Base-by-base conservation (phyloP, 202 grass and related monocot genomes). In the Musa balbisiana region DNA sequence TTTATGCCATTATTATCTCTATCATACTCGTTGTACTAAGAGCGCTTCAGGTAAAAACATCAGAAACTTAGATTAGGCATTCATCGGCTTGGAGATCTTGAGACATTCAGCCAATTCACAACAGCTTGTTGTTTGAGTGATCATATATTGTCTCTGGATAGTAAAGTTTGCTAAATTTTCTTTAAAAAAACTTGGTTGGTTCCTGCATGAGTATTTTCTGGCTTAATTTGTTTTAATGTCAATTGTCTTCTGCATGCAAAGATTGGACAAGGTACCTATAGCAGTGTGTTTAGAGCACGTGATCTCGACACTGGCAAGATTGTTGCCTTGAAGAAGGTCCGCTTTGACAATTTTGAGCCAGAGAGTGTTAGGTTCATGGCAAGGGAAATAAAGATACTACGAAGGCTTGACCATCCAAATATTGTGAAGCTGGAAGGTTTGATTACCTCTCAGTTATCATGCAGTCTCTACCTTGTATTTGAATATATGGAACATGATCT, bases 401-500 rank as follows among this genome's bases (percentile, higher is more conserved):
- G 95, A 58, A 94, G 78, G 85, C 87, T 99, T 49, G 85, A 99
- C 69, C 95, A 99, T 83, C 95, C 87, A 63, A 99, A 99, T 82
- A 80, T 99, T 67, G 88, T 99, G 83, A 99, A 99, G 78, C 67
- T 99, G 78, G 91, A 99, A 84, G 95, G 95, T 53, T 82, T 99
- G 82, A 95, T 99, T 88, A 87, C 95, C 59, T 95, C 95, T 73
- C 80, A 81, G 72, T 65, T 88, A 65, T 99, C 95, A 68, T 92
- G 85, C 76, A 99, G 87, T 69, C 87, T 98, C 65, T 98, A 93
- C 83, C 87, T 98, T 65, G 91, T 98, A 62, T 98, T 98, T 62
- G 94, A 98, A 87, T 98, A 98, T 73, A 98, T 98, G 94, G 94
- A 98, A 15, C 94, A 98, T 6, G 94, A 98, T 88, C 88, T 98